Conservation (phyloP, 2,329 filamentous ascomycete species). For the Fusarium heterosporum region DNA sequence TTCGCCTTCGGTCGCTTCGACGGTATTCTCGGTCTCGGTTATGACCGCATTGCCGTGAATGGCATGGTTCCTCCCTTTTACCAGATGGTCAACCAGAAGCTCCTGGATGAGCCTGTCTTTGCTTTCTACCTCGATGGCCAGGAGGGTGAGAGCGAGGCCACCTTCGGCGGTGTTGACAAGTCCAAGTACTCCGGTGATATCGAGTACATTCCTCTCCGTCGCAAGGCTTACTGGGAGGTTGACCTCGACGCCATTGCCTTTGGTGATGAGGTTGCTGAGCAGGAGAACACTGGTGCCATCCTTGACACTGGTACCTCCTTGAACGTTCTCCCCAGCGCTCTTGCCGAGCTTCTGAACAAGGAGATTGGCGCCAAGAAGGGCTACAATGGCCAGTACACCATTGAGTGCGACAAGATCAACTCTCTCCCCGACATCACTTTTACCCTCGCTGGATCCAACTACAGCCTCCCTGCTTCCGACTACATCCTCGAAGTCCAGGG, state of each 20-base stretch:
- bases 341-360: constrained; percentile 96
- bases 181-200: constrained; percentile 86
- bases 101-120: constrained; percentile 93
- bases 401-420: constrained; percentile 88
- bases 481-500: constrained; percentile 97
- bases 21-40: constrained; percentile 94
- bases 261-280: constrained; percentile 85
- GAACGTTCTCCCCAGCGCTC: constrained; percentile 89
- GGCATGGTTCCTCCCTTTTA: constrained; percentile 95
- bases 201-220: constrained; percentile 91
- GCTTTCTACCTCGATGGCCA: constrained; percentile 91
- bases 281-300: constrained; percentile 95
- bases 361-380: constrained; percentile 98
- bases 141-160: constrained; percentile 82
- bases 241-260: constrained; percentile 93
- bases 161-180: constrained; percentile 90
- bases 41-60: constrained; percentile 97
- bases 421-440: constrained; percentile 92
- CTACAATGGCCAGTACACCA: constrained; percentile 94
- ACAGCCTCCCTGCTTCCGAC: constrained; percentile 87
- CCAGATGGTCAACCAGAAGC: constrained; percentile 89
- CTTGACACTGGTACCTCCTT: constrained; percentile 98
- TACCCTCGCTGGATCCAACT: constrained; percentile 90
- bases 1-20: constrained; percentile 99
- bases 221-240: constrained; percentile 99